Evolutionary conservation across 106 monocot genomes (phyloP), one percentile per base, ranked within the genome.

Genomic region (Allium cepa): DNA sequence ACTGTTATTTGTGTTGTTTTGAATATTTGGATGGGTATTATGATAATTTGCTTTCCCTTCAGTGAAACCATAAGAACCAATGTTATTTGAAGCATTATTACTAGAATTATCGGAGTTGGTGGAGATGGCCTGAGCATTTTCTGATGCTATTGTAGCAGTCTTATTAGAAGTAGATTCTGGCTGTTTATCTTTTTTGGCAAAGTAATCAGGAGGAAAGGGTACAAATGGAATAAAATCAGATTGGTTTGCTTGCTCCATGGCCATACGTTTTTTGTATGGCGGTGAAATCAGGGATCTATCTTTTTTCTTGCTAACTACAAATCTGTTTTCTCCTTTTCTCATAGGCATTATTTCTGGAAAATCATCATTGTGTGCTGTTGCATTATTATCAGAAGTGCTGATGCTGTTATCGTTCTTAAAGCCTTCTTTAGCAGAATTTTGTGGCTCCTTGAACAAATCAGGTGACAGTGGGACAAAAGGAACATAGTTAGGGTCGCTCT

Each of bases 261-360:
- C 83, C 27, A 90, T 68, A 4, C 93, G 80, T 63, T 78, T 85
- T 71, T 93, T 90, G 72, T 99, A 90, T 46, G 81, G 85, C 28
- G 85, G 84, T 64, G 97, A 81, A 10, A 87, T 87, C 62, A 99
- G 66, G 27, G 93, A 87, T 7, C 87, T 84, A 47, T 93, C 90
- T 66, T 85, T 87, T 63, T 90, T 89, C 70, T 80, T 90, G 71
- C 87, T 90, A 2, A 87, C 69, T 9, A 93, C 78, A 65, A 90
- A 93, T 48, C 92, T 75, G 61, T 85, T 99, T 17, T 93, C 93
- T 53, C 90, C 90, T 79, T 85, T 99, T 17, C 93, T 75, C 59
- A 99, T 81, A 3, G 99, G 99, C 99, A 99, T 99, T 50, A 87
- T 82, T 9, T 93, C 92, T 16, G 92, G 92, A 56, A 90, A 87